Conservation (phyloP, 1,284 basidiomycete species). For the Megacollybia platyphylla region DNA sequence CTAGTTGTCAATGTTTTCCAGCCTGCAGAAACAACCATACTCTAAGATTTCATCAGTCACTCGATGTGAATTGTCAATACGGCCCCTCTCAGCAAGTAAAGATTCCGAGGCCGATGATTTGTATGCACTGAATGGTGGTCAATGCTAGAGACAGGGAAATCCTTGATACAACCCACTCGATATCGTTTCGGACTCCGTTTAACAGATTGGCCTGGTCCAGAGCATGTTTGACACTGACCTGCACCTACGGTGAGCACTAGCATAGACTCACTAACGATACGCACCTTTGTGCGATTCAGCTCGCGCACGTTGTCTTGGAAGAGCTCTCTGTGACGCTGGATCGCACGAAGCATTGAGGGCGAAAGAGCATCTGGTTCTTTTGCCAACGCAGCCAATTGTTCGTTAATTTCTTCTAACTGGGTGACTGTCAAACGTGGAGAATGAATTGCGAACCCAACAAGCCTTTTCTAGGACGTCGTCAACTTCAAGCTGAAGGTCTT, state of each 20-base stretch:
- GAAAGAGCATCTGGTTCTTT: conserved; percentile 72
- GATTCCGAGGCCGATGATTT: conserved; percentile 84
- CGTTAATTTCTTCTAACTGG: conserved; percentile 77
- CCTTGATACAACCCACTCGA: conserved; percentile 52
- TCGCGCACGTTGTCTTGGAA: conserved; percentile 83
- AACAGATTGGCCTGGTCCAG: conserved; percentile 82
- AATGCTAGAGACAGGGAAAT: neutral
- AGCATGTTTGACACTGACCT: conserved; percentile 77
- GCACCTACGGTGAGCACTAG: neutral
- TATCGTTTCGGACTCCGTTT: conserved; percentile 89
- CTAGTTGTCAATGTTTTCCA: conserved; percentile 6
- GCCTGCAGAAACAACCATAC: conserved; percentile 31
- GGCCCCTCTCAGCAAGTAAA: conserved; percentile 75
- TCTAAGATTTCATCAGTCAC: conserved; percentile 92
- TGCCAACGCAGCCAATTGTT: conserved; percentile 56
- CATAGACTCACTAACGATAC: neutral
- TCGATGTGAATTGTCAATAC: conserved; percentile 84
- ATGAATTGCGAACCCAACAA: conserved; percentile 7
- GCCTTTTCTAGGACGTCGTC: conserved; percentile 82
- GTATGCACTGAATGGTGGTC: conserved; percentile 47
- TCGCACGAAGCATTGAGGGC: conserved; percentile 76
- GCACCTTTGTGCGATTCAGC: conserved; percentile 71
- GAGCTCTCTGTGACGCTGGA: conserved; percentile 85
- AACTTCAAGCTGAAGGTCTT: conserved; percentile 76
- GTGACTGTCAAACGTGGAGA: conserved; percentile 8